Base-by-base conservation (phyloP, 768 basidiomycete species). In the Tricholoma sp. region DNA sequence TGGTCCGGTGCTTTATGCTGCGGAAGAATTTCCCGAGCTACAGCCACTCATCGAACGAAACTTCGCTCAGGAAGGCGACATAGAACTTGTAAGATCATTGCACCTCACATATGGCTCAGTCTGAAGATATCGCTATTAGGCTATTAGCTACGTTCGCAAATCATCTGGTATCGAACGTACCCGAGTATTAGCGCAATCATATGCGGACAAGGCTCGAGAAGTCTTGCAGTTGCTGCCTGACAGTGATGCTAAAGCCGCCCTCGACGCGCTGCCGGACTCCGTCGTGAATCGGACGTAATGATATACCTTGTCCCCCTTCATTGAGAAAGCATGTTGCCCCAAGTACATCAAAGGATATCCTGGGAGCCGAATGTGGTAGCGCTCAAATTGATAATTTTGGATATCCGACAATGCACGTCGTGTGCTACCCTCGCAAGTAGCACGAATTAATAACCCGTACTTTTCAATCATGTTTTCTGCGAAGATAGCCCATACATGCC, bases 1-100 rank as follows among this genome's bases (percentile, higher is more conserved):
- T 0, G 94, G 86, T 2, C 94, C 94, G 0, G 83, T 85, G 1
- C 71, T 97, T 34, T 96, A 88, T 65, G 94, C 95, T 17, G 88
- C 87, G 70, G 91, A 94, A 69, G 85, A 94, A 66, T 79, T 89
- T 66, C 82, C 89, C 3, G 82, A 85, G 61, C 71, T 98, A 66
- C 82, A 84, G 24, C 82, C 85, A 2, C 72, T 97, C 57, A 91
- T 98, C 57, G 77, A 78, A 48, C 84, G 95, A 41, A 85, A 88
- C 72, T 94, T 96, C 71, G 73, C 80, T 20, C 71, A 78, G 10
- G 78, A 82, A 31, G 94, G 92, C 20, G 95, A 98, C 64, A 84
- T 90, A 45, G 87, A 94, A 59, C 71, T 77, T 61, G 93, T 92
- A 70, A 64, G 85, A 63, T 20, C n/a, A 37, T 36, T 10, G 15